phyloP scores from a whole-genome alignment of 2,329 filamentous ascomycete genomes.

The Rosellinia necatrix region DNA sequence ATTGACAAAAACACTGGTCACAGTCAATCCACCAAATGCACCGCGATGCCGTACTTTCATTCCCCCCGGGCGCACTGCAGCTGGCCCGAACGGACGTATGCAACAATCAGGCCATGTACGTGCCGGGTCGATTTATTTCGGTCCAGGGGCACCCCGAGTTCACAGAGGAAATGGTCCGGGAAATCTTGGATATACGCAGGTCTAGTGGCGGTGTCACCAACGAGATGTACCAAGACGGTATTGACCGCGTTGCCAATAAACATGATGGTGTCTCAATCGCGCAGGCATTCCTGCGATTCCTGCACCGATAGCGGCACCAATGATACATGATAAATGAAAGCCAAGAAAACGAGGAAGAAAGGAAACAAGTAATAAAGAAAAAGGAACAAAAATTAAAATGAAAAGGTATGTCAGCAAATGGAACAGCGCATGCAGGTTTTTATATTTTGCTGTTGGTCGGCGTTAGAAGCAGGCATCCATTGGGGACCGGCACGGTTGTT shows the following conservation, averaged over 20 bases:
- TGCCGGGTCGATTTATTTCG: conserved; percentile 67
- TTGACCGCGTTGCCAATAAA: conserved; percentile 65
- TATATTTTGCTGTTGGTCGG: conserved; percentile 7
- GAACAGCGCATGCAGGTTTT: conserved; percentile 17
- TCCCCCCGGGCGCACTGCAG: conserved; percentile 63
- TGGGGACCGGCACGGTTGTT: conserved; percentile 6
- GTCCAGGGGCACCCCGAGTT: conserved; percentile 91
- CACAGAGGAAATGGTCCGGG: conserved; percentile 69
- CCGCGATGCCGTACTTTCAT: conserved; percentile 71
- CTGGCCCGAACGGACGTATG: conserved; percentile 71
- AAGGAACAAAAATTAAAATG: neutral
- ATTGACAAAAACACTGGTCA: conserved; percentile 13
- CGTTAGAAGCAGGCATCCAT: conserved; percentile 3
- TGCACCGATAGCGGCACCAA: conserved; percentile 70
- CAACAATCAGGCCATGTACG: conserved; percentile 79
- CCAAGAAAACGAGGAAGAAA: neutral
- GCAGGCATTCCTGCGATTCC: conserved; percentile 75
- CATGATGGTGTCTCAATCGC: conserved; percentile 84
- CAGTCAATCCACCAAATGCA: conserved; percentile 86
- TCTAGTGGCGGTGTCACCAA: conserved; percentile 71
- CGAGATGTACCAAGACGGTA: conserved; percentile 69
- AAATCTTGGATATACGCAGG: conserved; percentile 69
- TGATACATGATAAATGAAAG: no score
- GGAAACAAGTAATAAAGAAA: neutral
- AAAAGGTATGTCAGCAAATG: neutral